A percentile compares a stretch with the other conserved stretches of the same genome.
Conservation (phyloP, 1,284 basidiomycete species). For the Tilletia indica region DNA sequence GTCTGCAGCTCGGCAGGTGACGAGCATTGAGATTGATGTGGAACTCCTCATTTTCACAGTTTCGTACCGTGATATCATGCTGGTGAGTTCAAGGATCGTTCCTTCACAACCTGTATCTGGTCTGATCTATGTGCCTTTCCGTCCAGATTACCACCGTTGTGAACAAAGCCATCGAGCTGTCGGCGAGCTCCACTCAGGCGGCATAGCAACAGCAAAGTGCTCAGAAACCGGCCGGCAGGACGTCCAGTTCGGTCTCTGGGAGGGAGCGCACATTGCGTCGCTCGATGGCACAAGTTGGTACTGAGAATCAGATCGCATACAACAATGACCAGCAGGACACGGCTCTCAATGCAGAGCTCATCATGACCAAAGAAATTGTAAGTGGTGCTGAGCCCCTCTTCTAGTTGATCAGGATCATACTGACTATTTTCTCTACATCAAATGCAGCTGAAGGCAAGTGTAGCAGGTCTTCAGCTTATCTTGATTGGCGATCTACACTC, state of each 20-base stretch:
- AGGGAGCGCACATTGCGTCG: conserved; percentile 19
- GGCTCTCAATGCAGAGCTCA: conserved; percentile 41
- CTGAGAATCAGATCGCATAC: conserved; percentile 19
- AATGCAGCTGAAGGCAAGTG: conserved; percentile 35
- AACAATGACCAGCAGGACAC: not conserved
- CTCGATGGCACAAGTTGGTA: conserved; percentile 17
- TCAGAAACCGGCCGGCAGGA: conserved; percentile 19
- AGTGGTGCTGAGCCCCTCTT: not conserved
- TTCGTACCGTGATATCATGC: conserved; percentile 85
- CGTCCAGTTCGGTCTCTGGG: conserved; percentile 44
- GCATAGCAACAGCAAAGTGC: conserved; percentile 6
- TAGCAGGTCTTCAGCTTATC: conserved; percentile 78
- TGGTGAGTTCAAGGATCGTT: conserved; percentile 53
- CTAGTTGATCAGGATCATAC: no score
- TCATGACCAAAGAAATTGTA: conserved; percentile 47
- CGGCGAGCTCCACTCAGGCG: conserved; percentile 15
- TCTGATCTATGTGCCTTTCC: not conserved
- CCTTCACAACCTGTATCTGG: not conserved
- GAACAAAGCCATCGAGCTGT: conserved; percentile 79
- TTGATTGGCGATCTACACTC: conserved; percentile 94
- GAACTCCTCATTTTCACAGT: conserved; percentile 83
- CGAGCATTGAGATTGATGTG: conserved; percentile 77
- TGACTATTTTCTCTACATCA: not conserved
- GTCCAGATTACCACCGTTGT: conserved; percentile 73
- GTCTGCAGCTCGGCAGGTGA: conserved; percentile 72